A percentile compares a stretch with the other conserved stretches of the same genome.
phyloP scores from a whole-genome alignment of 2,329 filamentous ascomycete genomes.

The Kalmusia sp. region DNA sequence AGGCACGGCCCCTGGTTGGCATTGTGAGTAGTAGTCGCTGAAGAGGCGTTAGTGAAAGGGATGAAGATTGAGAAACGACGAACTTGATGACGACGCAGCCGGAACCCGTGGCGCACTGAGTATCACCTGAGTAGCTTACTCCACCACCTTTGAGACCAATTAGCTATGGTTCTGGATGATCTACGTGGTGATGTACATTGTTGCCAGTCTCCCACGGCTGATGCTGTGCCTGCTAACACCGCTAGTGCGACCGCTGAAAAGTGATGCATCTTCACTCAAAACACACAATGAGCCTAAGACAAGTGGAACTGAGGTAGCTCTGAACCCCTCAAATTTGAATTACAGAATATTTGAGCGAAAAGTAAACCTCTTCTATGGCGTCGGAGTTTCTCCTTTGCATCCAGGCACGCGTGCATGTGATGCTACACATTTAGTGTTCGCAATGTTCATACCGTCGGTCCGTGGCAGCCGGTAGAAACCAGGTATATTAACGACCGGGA shows the following conservation, averaged over 20 bases:
- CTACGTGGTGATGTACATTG: constrained; percentile 33
- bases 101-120: constrained; percentile 28
- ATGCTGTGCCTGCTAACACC: constrained; percentile 30
- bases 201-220: constrained; percentile 40
- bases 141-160: constrained; percentile 33
- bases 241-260: constrained; percentile 24
- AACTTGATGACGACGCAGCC: constrained; percentile 44
- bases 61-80: neutral
- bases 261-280: constrained; percentile 37
- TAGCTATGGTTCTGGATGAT: neutral
- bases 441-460: constrained; percentile 35
- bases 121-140: constrained; percentile 32
- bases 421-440: constrained; percentile 18
- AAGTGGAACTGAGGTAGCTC: no score
- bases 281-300: no score
- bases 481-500: constrained; percentile 28
- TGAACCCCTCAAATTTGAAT: no score
- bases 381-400: constrained; percentile 14
- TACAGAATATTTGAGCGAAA: neutral
- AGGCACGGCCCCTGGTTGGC: constrained; percentile 45
- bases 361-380: neutral
- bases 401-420: constrained; percentile 25
- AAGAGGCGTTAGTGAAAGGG: constrained; percentile 8
- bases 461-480: constrained; percentile 34
- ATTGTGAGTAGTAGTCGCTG: constrained; percentile 50